These are phyloP conservation scores for Blastocystis sp. DNA, from an alignment of 352 stramenopile genomes.

Conservation along the genomic window DNA sequence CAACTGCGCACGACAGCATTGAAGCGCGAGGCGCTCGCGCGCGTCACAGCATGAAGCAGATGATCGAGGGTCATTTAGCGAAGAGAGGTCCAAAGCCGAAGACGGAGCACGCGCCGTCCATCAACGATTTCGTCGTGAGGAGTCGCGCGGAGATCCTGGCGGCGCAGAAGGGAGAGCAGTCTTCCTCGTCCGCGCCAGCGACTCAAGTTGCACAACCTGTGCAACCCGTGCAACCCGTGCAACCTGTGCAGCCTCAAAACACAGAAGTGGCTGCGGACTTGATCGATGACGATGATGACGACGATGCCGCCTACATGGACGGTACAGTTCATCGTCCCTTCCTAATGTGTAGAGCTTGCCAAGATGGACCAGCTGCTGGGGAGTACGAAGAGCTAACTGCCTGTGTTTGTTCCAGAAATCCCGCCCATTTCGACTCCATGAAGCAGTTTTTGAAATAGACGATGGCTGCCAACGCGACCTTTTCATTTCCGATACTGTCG, in stretches of 20 bases:
- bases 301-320: background rate
- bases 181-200: background rate
- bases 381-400: background rate
- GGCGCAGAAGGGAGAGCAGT: background rate
- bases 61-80: background rate
- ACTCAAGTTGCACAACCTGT: background rate
- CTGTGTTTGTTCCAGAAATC: background rate
- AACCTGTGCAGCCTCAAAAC: background rate
- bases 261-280: background rate
- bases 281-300: background rate
- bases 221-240: background rate
- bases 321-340: background rate
- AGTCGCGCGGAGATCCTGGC: constrained; percentile 47
- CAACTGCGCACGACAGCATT: background rate
- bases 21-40: background rate
- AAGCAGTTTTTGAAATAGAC: constrained; percentile 25
- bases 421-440: background rate
- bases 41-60: constrained; percentile 1
- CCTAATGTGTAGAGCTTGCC: constrained; percentile 30
- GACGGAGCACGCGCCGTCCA: background rate
- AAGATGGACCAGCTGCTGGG: constrained; percentile 27
- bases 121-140: constrained; percentile 8
- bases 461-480: constrained; percentile 19
- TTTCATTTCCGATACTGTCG: constrained; percentile 60
- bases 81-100: background rate